phyloP scores from a whole-genome alignment of 345 rosid genomes.

The Eutrema heterophyllum region DNA sequence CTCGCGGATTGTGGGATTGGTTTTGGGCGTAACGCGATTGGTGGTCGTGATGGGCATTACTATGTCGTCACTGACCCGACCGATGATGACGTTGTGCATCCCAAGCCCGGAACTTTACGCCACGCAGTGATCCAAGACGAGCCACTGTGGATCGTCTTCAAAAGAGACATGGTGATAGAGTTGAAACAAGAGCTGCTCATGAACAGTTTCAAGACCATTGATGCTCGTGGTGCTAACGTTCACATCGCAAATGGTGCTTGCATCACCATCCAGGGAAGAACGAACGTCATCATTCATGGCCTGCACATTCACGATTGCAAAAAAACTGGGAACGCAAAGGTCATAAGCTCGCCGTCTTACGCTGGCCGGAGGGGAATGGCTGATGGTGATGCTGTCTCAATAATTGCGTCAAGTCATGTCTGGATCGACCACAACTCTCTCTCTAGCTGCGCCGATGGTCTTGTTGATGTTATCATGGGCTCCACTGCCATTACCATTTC shows the following conservation, averaged over 20 bases:
- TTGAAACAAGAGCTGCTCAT: constrained; percentile 47
- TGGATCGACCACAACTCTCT: constrained; percentile 91
- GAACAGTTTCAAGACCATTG: constrained; percentile 51
- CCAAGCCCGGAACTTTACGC: constrained; percentile 41
- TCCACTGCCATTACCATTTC: constrained; percentile 60
- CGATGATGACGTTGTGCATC: constrained; percentile 39
- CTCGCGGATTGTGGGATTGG: constrained; percentile 39
- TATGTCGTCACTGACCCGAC: constrained; percentile 38
- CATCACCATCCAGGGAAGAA: constrained; percentile 50
- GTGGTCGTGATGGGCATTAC: constrained; percentile 41
- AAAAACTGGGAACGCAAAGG: constrained; percentile 65
- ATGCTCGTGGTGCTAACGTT: constrained; percentile 45
- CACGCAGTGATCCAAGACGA: constrained; percentile 39
- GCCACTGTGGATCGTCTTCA: constrained; percentile 38
- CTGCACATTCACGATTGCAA: constrained; percentile 77
- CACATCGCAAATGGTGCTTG: constrained; percentile 48
- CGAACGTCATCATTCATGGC: constrained; percentile 77
- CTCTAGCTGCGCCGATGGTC: constrained; percentile 76
- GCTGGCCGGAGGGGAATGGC: constrained; percentile 70
- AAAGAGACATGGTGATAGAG: constrained; percentile 38
- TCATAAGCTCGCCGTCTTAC: constrained; percentile 63
- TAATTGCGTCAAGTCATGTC: constrained; percentile 77
- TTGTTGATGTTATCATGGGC: constrained; percentile 59
- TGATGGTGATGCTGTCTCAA: constrained; percentile 77
- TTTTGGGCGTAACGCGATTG: constrained; percentile 39